These are phyloP conservation scores for Croton setiger DNA, from an alignment of 441 rosid species.

Conservation along the genomic window DNA sequence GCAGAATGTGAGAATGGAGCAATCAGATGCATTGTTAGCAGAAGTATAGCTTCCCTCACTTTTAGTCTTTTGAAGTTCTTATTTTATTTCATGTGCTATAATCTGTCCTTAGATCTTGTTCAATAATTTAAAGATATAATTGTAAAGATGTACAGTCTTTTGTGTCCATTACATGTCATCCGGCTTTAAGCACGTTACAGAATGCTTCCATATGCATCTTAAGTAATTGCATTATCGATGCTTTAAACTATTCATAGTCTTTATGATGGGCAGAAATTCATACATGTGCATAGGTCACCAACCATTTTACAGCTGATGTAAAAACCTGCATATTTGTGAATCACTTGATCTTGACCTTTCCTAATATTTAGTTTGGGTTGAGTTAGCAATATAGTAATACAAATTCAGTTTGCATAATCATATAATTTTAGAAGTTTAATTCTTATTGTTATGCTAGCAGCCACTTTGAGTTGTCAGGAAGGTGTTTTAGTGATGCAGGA, in stretches of 20 bases:
- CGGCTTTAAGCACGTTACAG: neutral
- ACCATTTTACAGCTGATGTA: neutral
- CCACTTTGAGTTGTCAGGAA: slow-evolving; percentile 1
- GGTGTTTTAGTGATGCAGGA: no score
- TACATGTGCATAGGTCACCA: neutral
- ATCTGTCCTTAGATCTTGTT: neutral
- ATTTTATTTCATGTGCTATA: slow-evolving; percentile 5
- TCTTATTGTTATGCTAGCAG: neutral
- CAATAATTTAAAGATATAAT: neutral
- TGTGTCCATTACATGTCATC: neutral
- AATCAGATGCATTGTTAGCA: slow-evolving; percentile 55
- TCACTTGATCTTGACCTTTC: neutral
- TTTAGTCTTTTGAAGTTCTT: slow-evolving; percentile 9
- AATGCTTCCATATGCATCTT: neutral
- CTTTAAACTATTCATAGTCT: neutral
- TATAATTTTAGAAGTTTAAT: neutral
- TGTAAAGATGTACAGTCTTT: neutral
- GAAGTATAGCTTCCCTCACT: slow-evolving; percentile 39
- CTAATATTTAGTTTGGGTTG: neutral
- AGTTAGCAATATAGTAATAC: neutral
- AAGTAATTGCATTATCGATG: neutral
- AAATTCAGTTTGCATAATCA: neutral
- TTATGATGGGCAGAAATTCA: neutral
- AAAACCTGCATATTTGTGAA: neutral
- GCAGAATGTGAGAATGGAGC: slow-evolving; percentile 63